Conservation (phyloP, 106 monocot species). For the Xerophyta viscosa region DNA sequence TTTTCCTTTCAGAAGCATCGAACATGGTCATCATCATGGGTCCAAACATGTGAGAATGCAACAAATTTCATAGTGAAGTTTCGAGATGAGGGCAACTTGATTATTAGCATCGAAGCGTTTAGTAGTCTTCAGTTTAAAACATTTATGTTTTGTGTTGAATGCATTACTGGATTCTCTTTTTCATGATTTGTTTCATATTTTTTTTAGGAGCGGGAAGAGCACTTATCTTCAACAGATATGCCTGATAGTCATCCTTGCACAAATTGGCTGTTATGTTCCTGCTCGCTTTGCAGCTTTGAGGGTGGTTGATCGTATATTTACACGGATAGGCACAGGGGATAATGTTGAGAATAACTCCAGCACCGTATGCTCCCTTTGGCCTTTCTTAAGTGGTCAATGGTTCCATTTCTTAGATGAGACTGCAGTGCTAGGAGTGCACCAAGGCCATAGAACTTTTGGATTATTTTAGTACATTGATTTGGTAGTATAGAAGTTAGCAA, state of each 20-base stretch:
- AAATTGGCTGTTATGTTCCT: slow-evolving; percentile 94
- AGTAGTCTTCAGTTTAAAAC: background rate
- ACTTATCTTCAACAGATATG: slow-evolving; percentile 98
- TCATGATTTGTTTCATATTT: slow-evolving; percentile 2
- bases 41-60: slow-evolving; percentile 81
- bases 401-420: background rate
- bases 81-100: background rate
- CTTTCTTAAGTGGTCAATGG: background rate
- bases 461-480: background rate
- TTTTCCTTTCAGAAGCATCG: slow-evolving; percentile 97
- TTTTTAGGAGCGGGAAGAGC: slow-evolving; percentile 93
- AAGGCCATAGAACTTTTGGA: background rate
- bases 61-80: background rate
- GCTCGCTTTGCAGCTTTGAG: slow-evolving; percentile 91
- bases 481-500: background rate
- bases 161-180: background rate
- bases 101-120: background rate
- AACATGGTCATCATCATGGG: slow-evolving; percentile 92
- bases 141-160: too few relatives aligned
- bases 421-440: background rate
- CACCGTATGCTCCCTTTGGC: slow-evolving; percentile 47
- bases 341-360: slow-evolving; percentile 91
- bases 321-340: slow-evolving; percentile 77
- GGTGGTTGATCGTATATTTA: slow-evolving; percentile 92
- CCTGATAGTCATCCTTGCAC: slow-evolving; percentile 84